Conservation (phyloP, 1,284 basidiomycete species). For the Wallemia hederae region DNA sequence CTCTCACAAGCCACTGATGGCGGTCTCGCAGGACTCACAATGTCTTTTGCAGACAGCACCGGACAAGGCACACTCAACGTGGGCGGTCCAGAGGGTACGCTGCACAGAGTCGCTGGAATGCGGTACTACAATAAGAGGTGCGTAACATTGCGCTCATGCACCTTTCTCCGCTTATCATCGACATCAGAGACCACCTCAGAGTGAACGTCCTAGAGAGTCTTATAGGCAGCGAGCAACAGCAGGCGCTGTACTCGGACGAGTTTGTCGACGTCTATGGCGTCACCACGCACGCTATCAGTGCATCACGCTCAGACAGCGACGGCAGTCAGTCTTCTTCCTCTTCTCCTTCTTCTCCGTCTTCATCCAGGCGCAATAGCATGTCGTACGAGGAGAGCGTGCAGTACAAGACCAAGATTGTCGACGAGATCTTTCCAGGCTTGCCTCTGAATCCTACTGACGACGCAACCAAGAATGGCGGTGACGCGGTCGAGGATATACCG, state of each 20-base stretch:
- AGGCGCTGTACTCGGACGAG: not conserved
- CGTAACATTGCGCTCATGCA: too few species aligned
- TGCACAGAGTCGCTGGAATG: slow-evolving; percentile 7
- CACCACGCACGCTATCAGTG: not conserved
- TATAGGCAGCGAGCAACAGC: not conserved
- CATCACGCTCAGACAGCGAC: not conserved
- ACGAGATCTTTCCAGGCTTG: not conserved
- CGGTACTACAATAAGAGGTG: not conserved
- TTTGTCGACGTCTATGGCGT: not conserved
- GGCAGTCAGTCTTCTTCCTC: not conserved
- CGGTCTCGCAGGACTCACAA: slow-evolving; percentile 8
- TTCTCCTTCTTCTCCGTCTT: too few species aligned
- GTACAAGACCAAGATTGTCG: not conserved
- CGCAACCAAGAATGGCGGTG: not conserved
- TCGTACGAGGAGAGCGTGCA: not conserved
- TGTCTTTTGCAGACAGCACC: slow-evolving; percentile 8
- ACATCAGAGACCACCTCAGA: not conserved
- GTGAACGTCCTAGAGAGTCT: not conserved
- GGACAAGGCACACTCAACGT: slow-evolving; percentile 7
- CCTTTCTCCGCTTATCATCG: too few species aligned
- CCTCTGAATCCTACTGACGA: not conserved
- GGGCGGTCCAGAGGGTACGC: slow-evolving; percentile 7
- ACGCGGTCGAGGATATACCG: slow-evolving; percentile 3
- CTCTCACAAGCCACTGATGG: slow-evolving; percentile 3
- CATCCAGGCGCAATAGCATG: not conserved